These are phyloP conservation scores for Haplosporangium gracile DNA, from an alignment of 192 early-diverging fungal genomes.

Conservation along the genomic window DNA sequence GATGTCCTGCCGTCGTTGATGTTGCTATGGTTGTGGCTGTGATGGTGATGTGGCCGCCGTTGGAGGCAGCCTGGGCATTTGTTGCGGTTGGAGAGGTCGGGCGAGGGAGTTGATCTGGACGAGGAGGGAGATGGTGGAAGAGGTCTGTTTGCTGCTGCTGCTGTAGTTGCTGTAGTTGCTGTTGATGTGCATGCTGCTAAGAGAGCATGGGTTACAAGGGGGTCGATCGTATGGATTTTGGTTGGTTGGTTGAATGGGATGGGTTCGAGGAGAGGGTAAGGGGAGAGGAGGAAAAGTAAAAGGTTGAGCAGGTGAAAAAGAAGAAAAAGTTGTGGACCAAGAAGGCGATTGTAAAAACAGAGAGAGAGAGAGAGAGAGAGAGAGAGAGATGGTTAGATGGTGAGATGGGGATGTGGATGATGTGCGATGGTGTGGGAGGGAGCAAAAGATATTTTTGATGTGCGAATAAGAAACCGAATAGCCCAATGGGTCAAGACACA, in stretches of 20 bases:
- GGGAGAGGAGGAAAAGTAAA: not conserved
- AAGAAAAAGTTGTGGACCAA: too few species aligned
- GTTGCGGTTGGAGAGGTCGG: not conserved
- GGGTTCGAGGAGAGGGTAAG: too few species aligned
- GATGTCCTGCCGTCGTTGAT: conserved; percentile 3
- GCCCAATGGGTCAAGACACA: not conserved
- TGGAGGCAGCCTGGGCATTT: not conserved
- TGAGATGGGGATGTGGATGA: not conserved
- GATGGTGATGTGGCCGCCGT: conserved; percentile 6
- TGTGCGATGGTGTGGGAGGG: not conserved
- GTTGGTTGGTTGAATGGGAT: not conserved
- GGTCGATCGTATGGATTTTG: not conserved
- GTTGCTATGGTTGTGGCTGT: not conserved
- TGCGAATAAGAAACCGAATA: not conserved
- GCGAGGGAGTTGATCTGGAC: not conserved
- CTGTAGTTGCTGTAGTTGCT: not conserved
- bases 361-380: not conserved
- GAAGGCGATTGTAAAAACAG: not conserved
- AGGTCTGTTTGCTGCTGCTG: not conserved
- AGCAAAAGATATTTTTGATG: not conserved
- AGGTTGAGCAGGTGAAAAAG: not conserved
- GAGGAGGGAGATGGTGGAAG: not conserved
- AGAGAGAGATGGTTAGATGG: not conserved
- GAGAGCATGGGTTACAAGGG: not conserved
- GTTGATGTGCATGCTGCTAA: not conserved